Evolutionary conservation across 257 asterid species (phyloP), one percentile per base, ranked within the genome.

Genomic region (Linderniella brevidens): DNA sequence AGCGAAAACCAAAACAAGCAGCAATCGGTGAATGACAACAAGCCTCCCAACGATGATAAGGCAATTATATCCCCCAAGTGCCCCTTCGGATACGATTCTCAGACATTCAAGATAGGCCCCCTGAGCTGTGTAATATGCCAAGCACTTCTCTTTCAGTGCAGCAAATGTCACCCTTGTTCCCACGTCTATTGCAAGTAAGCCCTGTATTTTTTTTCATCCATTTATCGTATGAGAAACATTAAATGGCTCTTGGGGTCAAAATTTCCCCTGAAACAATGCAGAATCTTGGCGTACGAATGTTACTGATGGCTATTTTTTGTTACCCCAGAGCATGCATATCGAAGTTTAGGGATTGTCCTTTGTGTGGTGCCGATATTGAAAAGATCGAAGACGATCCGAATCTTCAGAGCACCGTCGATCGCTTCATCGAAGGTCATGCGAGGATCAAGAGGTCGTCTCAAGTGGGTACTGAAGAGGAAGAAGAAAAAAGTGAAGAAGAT

Each of bases 401-500:
- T 70, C 95, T 88, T 71, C 98, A 88, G 71, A 67, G 62, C 42
- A 68, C 76, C 1, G 96, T 90, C 46, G 96, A 90, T 66, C 93
- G 88, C 38, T 90, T 90, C 65, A 90, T 90, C 56, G 94, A 90
- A 71, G 98, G 98, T 35, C 98, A 88, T 76, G 98, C 83, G 11
- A 79, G 96, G 70, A 78, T 88, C 57, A 84, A 88, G 75, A 78
- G 98, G 64, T 71, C 94, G 64, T 71, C 94, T 53, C 88, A 70
- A 65, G 71, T 64, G 48, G 78, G 61, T 60, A 19, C 68, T 12
- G 82, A 73, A 53, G 66, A 76, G 58, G 88, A 75, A 54, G 92
- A 73, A 62, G 57, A 16, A 16, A 77, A 60, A 38, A 73, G 55
- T 35, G 83, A 72, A 41, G 83, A 72, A 41, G 77, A 62, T 55